phyloP scores from a whole-genome alignment of 352 stramenopile species.

The Globisporangium okanoganense region DNA sequence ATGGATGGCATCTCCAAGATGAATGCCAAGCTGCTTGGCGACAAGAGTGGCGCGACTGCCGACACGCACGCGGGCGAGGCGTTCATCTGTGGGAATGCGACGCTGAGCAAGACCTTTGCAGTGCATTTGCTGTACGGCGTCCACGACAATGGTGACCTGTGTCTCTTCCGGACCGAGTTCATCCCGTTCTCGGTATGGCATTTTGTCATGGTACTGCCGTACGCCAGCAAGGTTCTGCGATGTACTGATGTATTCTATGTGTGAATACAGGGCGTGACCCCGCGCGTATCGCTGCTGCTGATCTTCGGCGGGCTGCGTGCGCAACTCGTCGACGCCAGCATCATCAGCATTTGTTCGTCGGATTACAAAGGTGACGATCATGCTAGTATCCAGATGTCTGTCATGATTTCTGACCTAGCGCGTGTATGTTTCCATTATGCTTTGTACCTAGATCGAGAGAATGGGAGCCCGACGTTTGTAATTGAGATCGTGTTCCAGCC shows the following conservation, averaged over 20 bases:
- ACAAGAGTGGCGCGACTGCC: constrained; percentile 42
- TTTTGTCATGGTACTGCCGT: not conserved
- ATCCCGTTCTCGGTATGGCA: constrained; percentile 64
- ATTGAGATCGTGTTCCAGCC: constrained; percentile 66
- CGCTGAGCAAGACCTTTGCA: constrained; percentile 54
- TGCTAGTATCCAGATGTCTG: not conserved
- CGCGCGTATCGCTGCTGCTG: constrained; percentile 52
- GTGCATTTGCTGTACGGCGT: constrained; percentile 65
- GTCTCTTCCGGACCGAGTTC: constrained; percentile 63
- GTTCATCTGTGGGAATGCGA: constrained; percentile 56
- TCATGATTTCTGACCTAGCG: too few relatives aligned
- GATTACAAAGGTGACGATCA: constrained; percentile 60
- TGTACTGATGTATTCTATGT: not conserved
- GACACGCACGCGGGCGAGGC: constrained; percentile 66
- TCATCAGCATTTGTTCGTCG: constrained; percentile 55
- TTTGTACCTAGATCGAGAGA: constrained; percentile 45
- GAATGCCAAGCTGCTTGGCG: constrained; percentile 59
- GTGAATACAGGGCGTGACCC: constrained; percentile 45
- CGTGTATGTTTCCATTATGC: not conserved
- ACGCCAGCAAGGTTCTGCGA: not conserved
- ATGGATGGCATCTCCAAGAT: constrained; percentile 58
- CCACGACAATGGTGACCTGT: constrained; percentile 68
- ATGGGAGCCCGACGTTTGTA: constrained; percentile 37
- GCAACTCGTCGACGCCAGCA: constrained; percentile 40
- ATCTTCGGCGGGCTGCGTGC: constrained; percentile 41